phyloP scores from a whole-genome alignment of 148 eudicot species.

The Chenopodium formosanum region DNA sequence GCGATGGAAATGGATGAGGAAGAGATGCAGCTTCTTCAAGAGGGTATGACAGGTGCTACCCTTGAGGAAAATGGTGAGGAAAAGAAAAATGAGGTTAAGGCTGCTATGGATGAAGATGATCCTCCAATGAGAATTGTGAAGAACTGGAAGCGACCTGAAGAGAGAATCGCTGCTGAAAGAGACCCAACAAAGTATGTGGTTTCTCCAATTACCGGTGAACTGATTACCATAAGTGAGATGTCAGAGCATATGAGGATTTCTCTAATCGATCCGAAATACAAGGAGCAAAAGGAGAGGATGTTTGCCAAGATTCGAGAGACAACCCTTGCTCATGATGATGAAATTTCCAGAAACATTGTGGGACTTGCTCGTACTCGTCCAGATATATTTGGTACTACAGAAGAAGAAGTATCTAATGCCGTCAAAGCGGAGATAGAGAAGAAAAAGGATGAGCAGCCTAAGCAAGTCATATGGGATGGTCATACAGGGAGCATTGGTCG shows the following conservation, averaged over 20 bases:
- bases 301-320: slow-evolving; percentile 87
- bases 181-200: slow-evolving; percentile 70
- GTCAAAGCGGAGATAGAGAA: slow-evolving; percentile 83
- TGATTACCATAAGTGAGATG: slow-evolving; percentile 71
- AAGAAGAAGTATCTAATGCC: slow-evolving; percentile 87
- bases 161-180: slow-evolving; percentile 62
- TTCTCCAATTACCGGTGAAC: slow-evolving; percentile 74
- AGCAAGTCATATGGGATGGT: slow-evolving; percentile 93
- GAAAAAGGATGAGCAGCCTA: slow-evolving; percentile 81
- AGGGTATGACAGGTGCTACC: slow-evolving; percentile 76
- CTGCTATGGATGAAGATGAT: slow-evolving; percentile 53
- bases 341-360: slow-evolving; percentile 70
- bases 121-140: slow-evolving; percentile 82
- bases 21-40: slow-evolving; percentile 77
- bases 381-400: slow-evolving; percentile 83
- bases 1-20: slow-evolving; percentile 95
- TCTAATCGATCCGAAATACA: slow-evolving; percentile 82
- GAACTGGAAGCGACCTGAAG: slow-evolving; percentile 84
- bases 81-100: slow-evolving; percentile 37
- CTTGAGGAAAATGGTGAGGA: slow-evolving; percentile 58
- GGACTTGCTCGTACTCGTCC: slow-evolving; percentile 86
- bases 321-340: slow-evolving; percentile 82
- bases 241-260: slow-evolving; percentile 89
- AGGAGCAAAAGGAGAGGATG: slow-evolving; percentile 87
- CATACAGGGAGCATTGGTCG: slow-evolving; percentile 85